Base-by-base conservation (phyloP, 23 red algal species). In the Pyropia yezoensis region DNA sequence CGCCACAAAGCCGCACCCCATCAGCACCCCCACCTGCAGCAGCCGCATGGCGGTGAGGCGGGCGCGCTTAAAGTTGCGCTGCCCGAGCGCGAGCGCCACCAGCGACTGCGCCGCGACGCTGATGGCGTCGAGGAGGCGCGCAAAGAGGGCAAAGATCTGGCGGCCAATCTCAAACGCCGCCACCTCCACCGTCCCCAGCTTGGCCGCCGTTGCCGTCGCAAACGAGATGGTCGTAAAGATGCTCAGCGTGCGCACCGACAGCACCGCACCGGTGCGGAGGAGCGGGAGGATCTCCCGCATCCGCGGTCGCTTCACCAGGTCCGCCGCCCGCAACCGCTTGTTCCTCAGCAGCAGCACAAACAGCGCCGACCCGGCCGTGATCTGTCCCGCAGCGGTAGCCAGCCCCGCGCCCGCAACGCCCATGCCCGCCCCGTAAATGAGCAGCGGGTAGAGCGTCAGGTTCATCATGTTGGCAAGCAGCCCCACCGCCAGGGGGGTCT, bases 21-120 rank as follows among this genome's bases (percentile, higher is more conserved):
- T 72, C 14, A 74, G 25, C 49, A 97, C 33, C 51, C 93, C 80
- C 33, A 89, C 39, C 54, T 90, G 79, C 13, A 97, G 50, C 22
- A 97, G 70, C 27, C 85, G 68, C 24, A 73, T 79, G 14, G 74
- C 62, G 25, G 67, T 73, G 39, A 51, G 71, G 52, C 85, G 57
- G 6, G 85, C 85, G 18, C 73, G 63, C 16, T 13, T 13, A 60
- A 72, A 80, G 49, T 90, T 73, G 51, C 66, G 66, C 50, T 76
- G 60, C 2, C 89, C 89, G 1, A 95, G 57, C 11, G 77, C 82
- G 27, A 85, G 57, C 17, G 89, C 77, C 13, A 95, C 78, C 53
- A 95, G 60, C 14, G 89, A 79, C 70, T 95, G 89, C 1, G 89
- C 89, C 19, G 89, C 89, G 30, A 95, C 89, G 14, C 80, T 87